These are phyloP conservation scores for Taiozyma sp. DNA, from an alignment of 1,139 yeast genomes.

Conservation along the genomic window DNA sequence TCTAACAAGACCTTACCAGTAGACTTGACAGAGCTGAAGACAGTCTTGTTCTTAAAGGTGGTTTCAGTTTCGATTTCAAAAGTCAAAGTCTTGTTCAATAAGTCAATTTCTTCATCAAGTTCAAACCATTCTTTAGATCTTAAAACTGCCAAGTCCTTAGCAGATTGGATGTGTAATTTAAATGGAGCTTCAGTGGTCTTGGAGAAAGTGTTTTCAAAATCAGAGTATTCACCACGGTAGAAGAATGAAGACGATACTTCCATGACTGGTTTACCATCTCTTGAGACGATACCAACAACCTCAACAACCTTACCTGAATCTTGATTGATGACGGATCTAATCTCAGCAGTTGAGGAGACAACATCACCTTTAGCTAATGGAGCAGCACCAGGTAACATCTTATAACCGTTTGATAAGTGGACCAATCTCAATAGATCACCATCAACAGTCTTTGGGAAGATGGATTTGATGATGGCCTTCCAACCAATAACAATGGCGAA, in stretches of 20 bases:
- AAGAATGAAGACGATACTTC: conserved; percentile 94
- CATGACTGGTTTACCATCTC: conserved; percentile 78
- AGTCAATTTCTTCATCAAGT: conserved; percentile 62
- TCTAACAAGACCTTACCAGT: conserved; percentile 83
- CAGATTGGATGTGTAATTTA: conserved; percentile 62
- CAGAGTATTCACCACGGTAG: conserved; percentile 88
- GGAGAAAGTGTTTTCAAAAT: conserved; percentile 90
- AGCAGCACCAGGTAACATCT: conserved; percentile 86
- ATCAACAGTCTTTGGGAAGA: conserved; percentile 93
- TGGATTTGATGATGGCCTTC: conserved; percentile 95
- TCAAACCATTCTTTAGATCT: conserved; percentile 98
- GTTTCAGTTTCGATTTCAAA: conserved; percentile 88
- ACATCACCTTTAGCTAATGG: conserved; percentile 87
- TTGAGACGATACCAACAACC: conserved; percentile 83
- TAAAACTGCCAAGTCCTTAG: conserved; percentile 90
- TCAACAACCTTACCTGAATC: conserved; percentile 94
- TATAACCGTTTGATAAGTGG: conserved; percentile 91
- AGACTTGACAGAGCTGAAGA: conserved; percentile 77
- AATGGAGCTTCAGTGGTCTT: conserved; percentile 84
- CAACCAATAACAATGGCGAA: conserved; percentile 98
- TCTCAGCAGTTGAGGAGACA: conserved; percentile 76
- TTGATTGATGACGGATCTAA: conserved; percentile 85
- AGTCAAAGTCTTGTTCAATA: conserved; percentile 74
- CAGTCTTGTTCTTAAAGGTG: conserved; percentile 69
- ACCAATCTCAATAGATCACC: conserved; percentile 94